Conservation (phyloP, 768 basidiomycete genomes). For the Postia placenta region DNA sequence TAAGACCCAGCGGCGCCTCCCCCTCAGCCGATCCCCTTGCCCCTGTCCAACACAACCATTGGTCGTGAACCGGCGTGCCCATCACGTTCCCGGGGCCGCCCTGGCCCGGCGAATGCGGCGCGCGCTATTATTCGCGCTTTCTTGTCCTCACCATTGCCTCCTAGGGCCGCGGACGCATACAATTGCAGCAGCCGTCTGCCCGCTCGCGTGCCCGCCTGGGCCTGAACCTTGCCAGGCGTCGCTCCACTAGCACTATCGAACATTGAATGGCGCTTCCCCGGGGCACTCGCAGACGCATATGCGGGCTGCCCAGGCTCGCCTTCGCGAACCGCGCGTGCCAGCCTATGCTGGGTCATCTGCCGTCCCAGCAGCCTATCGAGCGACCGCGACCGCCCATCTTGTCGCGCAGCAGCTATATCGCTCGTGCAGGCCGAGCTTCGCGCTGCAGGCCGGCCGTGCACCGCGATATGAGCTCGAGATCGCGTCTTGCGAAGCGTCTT, state of each 20-base stretch:
- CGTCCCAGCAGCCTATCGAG: too few relatives aligned
- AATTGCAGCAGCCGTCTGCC: background rate
- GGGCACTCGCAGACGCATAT: background rate
- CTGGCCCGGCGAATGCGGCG: background rate
- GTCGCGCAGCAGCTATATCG: too few relatives aligned
- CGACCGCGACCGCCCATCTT: too few relatives aligned
- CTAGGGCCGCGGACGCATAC: background rate
- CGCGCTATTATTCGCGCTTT: background rate
- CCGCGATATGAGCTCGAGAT: background rate
- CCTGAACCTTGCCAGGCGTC: background rate
- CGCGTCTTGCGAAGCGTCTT: background rate
- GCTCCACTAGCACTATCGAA: background rate
- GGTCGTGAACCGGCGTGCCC: background rate
- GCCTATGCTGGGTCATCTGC: too few relatives aligned
- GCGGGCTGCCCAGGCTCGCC: too few relatives aligned
- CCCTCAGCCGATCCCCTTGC: background rate
- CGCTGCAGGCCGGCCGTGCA: background rate
- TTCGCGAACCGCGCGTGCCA: background rate
- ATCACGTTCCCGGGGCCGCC: background rate
- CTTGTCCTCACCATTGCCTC: background rate
- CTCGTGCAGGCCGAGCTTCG: too few relatives aligned
- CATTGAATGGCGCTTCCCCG: background rate
- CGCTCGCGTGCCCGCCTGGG: background rate
- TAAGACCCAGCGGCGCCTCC: background rate
- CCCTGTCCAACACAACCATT: too few relatives aligned